Evolutionary conservation across 331 rosid species (phyloP).

Genomic region (Acacia concinna): DNA sequence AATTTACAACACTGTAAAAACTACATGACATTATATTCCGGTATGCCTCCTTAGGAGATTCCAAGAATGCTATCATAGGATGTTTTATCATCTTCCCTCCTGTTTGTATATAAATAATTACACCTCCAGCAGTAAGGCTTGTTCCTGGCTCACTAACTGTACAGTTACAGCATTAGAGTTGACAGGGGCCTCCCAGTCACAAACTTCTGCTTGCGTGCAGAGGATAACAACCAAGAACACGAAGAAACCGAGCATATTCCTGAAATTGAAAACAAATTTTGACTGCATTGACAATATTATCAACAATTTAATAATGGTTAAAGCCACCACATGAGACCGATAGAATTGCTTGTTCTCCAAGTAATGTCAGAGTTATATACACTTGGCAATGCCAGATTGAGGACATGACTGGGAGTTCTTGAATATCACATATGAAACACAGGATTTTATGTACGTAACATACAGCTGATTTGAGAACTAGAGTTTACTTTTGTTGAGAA

Average conservation of each 20-base stretch:
- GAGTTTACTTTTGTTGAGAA: background rate
- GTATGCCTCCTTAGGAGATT: slow-evolving; percentile 39
- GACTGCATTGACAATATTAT: background rate
- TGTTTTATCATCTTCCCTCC: slow-evolving; percentile 27
- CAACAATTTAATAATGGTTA: background rate
- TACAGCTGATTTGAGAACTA: background rate
- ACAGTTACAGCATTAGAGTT: slow-evolving; percentile 23
- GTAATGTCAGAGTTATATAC: background rate
- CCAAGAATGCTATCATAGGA: slow-evolving; percentile 19
- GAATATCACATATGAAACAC: background rate
- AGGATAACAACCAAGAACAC: slow-evolving; percentile 80
- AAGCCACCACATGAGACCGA: background rate
- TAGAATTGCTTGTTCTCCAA: background rate
- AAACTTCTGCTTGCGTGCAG: slow-evolving; percentile 42
- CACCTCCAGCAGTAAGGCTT: slow-evolving; percentile 19
- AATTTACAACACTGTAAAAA: slow-evolving; percentile 25
- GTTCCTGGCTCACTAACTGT: slow-evolving; percentile 29
- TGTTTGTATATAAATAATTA: background rate
- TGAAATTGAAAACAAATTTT: slow-evolving; percentile 34
- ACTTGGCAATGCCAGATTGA: background rate
- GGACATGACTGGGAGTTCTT: background rate
- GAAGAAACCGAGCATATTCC: slow-evolving; percentile 80
- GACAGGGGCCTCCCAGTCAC: slow-evolving; percentile 9
- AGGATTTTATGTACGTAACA: slow-evolving; percentile 16
- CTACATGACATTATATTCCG: slow-evolving; percentile 24